Evolutionary conservation across 495 filamentous ascomycete genomes (phyloP).

Genomic region (Podospora pseudopauciseta): DNA sequence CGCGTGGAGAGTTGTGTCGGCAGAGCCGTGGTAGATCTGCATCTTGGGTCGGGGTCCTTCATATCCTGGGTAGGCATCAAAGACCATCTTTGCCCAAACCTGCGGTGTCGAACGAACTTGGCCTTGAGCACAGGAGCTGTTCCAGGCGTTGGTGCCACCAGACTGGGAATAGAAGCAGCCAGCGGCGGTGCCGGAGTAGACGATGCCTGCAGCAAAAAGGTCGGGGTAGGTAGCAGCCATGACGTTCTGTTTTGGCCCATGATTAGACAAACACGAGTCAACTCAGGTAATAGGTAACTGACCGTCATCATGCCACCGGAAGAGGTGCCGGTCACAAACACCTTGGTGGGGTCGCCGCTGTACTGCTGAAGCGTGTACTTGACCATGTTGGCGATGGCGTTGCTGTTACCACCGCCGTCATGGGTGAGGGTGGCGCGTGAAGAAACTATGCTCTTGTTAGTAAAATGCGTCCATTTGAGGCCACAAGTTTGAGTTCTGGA

Average conservation of each 20-base stretch:
- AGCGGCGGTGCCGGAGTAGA: slow-evolving; percentile 37
- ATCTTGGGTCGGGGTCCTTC: slow-evolving; percentile 43
- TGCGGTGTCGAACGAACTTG: slow-evolving; percentile 35
- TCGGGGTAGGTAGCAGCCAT: slow-evolving; percentile 40
- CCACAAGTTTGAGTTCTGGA: no score
- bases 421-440: slow-evolving; percentile 46
- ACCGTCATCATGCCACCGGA: slow-evolving; percentile 54
- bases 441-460: slow-evolving; percentile 8
- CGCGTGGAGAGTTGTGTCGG: slow-evolving; percentile 39
- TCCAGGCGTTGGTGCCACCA: slow-evolving; percentile 36
- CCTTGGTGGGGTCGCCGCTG: slow-evolving; percentile 44
- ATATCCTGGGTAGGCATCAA: slow-evolving; percentile 44
- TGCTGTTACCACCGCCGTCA: slow-evolving; percentile 54
- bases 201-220: slow-evolving; percentile 39
- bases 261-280: no score
- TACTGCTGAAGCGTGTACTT: slow-evolving; percentile 49
- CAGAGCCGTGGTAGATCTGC: slow-evolving; percentile 51
- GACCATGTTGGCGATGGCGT: slow-evolving; percentile 60
- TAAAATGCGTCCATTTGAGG: not conserved
- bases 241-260: slow-evolving; percentile 25
- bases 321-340: slow-evolving; percentile 50
- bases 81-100: slow-evolving; percentile 42
- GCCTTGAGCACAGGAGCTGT: slow-evolving; percentile 31
- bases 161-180: slow-evolving; percentile 39
- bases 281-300: not conserved